A percentile compares a stretch with the other conserved stretches of the same genome.
phyloP scores from a whole-genome alignment of 2,329 filamentous ascomycete genomes.

The Herpotrichia juniperi region DNA sequence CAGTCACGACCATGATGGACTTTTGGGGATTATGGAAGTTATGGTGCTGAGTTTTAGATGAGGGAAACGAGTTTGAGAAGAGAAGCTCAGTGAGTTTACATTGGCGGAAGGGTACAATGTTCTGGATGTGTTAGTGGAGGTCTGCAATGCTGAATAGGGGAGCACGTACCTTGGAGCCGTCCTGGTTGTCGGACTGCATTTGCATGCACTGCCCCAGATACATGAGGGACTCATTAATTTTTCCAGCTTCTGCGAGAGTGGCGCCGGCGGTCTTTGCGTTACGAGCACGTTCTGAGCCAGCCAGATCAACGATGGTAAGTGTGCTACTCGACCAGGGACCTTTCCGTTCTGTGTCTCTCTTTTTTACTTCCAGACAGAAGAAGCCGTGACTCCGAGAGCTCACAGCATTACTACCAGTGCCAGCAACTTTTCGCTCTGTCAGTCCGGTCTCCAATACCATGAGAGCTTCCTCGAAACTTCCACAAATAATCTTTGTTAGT shows the following conservation, averaged over 20 bases:
- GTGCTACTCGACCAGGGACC: conserved; percentile 76
- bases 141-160: not conserved
- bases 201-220: conserved; percentile 96
- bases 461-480: conserved; percentile 79
- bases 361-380: conserved; percentile 95
- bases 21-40: conserved; percentile 69
- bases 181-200: conserved; percentile 83
- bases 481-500: conserved; percentile 86
- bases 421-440: conserved; percentile 83
- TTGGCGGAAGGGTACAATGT: conserved; percentile 74
- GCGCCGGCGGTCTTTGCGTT: conserved; percentile 93
- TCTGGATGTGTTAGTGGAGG: conserved; percentile 23
- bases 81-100: conserved; percentile 61
- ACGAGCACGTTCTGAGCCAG: conserved; percentile 90
- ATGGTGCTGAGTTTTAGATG: conserved; percentile 52
- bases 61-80: conserved; percentile 58
- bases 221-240: conserved; percentile 99
- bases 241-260: conserved; percentile 92
- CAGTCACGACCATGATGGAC: conserved; percentile 94
- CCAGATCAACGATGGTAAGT: conserved; percentile 88
- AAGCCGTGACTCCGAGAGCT: conserved; percentile 95
- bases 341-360: conserved; percentile 64
- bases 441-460: conserved; percentile 90
- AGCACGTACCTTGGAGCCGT: conserved; percentile 70
- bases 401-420: conserved; percentile 90